These are phyloP conservation scores for Cryptosporidium bovis DNA, from an alignment of 169 alveolate genomes.

Conservation along the genomic window DNA sequence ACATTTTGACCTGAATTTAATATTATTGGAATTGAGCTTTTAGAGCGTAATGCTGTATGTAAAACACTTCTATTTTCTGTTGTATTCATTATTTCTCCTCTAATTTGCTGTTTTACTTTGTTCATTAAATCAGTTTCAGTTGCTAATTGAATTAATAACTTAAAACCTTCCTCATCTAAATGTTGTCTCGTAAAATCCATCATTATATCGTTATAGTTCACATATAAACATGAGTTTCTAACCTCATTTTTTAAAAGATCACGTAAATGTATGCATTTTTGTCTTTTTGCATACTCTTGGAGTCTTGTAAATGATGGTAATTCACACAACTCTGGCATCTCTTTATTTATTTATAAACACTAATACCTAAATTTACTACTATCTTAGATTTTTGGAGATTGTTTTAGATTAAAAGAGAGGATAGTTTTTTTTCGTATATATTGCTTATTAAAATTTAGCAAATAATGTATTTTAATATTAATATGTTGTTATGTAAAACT, in stretches of 20 bases:
- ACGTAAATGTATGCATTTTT: conserved; percentile 79
- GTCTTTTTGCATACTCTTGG: conserved; percentile 28
- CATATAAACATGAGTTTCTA: conserved; percentile 76
- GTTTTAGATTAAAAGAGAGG: too few relatives aligned
- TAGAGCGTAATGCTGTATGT: conserved; percentile 95
- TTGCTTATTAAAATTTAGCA: too few relatives aligned
- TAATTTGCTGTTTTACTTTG: conserved; percentile 80
- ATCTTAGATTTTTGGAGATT: background rate
- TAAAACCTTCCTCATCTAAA: conserved; percentile 78
- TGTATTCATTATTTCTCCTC: conserved; percentile 91
- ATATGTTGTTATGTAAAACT: too few relatives aligned
- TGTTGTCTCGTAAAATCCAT: conserved; percentile 86
- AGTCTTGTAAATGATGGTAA: conserved; percentile 36
- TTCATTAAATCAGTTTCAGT: conserved; percentile 76
- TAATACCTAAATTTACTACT: background rate
- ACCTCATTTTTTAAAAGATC: conserved; percentile 78
- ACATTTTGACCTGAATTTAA: conserved; percentile 75
- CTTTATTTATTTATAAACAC: too few relatives aligned
- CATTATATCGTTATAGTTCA: conserved; percentile 78
- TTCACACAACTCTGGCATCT: conserved; percentile 52
- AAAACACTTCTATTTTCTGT: conserved; percentile 96
- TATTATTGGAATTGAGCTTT: conserved; percentile 36
- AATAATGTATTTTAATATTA: too few relatives aligned
- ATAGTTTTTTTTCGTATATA: too few relatives aligned
- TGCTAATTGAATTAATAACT: conserved; percentile 78